phyloP scores from a whole-genome alignment of 2,329 filamentous ascomycete species.

The Pseudogymnoascus sp. region DNA sequence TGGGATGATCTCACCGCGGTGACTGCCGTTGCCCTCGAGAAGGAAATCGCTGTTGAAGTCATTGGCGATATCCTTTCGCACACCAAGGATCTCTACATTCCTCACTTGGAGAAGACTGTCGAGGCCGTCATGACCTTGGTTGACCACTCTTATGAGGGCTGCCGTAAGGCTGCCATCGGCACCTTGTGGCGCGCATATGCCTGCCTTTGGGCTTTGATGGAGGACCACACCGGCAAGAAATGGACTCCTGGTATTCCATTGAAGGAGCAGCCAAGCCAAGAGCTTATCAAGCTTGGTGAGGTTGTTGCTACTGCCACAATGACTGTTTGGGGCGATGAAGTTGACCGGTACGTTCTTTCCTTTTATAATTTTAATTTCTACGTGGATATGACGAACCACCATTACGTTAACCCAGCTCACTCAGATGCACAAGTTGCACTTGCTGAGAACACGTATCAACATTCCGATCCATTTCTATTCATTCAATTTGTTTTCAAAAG shows the following conservation, averaged over 20 bases:
- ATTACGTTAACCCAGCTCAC: conserved; percentile 99
- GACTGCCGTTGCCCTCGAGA: conserved; percentile 86
- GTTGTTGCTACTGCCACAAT: conserved; percentile 80
- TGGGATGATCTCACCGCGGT: conserved; percentile 79
- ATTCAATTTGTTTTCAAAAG: conserved; percentile 13
- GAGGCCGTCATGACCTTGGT: conserved; percentile 72
- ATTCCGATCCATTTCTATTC: conserved; percentile 34
- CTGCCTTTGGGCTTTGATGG: conserved; percentile 80
- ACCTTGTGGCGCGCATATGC: conserved; percentile 92
- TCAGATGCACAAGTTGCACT: conserved; percentile 79
- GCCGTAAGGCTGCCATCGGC: conserved; percentile 83
- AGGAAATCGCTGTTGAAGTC: conserved; percentile 94
- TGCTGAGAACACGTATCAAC: conserved; percentile 79
- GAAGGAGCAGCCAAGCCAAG: conserved; percentile 67
- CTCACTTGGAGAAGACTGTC: conserved; percentile 84
- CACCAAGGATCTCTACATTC: conserved; percentile 70
- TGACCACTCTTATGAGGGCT: conserved; percentile 87
- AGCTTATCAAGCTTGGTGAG: conserved; percentile 78
- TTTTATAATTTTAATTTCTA: conserved; percentile 18
- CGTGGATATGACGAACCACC: conserved; percentile 68
- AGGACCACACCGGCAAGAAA: conserved; percentile 70
- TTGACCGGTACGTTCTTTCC: conserved; percentile 71
- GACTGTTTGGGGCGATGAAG: conserved; percentile 80
- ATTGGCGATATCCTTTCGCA: conserved; percentile 87
- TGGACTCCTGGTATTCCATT: conserved; percentile 86